Evolutionary conservation across 1,284 basidiomycete species (phyloP).

Genomic region (Fomes fomentarius): DNA sequence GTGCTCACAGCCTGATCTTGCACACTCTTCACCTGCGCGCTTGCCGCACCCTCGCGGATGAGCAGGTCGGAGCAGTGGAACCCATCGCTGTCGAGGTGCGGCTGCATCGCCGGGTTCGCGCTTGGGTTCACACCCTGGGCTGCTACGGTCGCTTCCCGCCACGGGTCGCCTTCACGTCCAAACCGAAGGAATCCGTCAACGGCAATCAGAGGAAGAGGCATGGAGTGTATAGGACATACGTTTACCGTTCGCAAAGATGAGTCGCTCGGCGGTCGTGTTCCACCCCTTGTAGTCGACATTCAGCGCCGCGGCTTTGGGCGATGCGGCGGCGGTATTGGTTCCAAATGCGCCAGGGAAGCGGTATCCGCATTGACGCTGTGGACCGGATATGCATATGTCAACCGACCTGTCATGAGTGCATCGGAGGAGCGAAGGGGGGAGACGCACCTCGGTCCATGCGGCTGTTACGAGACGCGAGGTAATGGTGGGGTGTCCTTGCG

Average conservation of each 20-base stretch:
- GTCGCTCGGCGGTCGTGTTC: constrained; percentile 53
- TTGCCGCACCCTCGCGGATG: constrained; percentile 42
- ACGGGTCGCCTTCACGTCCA: constrained; percentile 57
- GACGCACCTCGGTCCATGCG: constrained; percentile 51
- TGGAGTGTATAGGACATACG: no score
- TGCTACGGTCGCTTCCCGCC: constrained; percentile 67
- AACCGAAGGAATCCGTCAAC: no score
- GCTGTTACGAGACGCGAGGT: constrained; percentile 59
- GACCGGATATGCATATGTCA: constrained; percentile 31
- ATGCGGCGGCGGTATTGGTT: constrained; percentile 17
- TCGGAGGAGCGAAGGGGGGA: no score
- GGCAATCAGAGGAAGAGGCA: background rate
- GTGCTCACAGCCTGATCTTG: constrained; percentile 44
- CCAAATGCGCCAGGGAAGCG: constrained; percentile 57
- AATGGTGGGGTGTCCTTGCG: constrained; percentile 47
- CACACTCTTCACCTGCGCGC: constrained; percentile 49
- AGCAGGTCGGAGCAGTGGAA: constrained; percentile 68
- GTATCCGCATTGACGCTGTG: constrained; percentile 60
- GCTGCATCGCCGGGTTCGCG: constrained; percentile 50
- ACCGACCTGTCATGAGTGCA: no score
- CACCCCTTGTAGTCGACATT: constrained; percentile 59
- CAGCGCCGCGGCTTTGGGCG: constrained; percentile 40
- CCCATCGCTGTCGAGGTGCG: constrained; percentile 57
- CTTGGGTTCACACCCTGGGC: constrained; percentile 46
- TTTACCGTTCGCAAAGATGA: constrained; percentile 69